Evolutionary conservation across 495 filamentous ascomycete species (phyloP), one percentile per base, ranked within the genome.

Genomic region (Chaetomium fimeti): DNA sequence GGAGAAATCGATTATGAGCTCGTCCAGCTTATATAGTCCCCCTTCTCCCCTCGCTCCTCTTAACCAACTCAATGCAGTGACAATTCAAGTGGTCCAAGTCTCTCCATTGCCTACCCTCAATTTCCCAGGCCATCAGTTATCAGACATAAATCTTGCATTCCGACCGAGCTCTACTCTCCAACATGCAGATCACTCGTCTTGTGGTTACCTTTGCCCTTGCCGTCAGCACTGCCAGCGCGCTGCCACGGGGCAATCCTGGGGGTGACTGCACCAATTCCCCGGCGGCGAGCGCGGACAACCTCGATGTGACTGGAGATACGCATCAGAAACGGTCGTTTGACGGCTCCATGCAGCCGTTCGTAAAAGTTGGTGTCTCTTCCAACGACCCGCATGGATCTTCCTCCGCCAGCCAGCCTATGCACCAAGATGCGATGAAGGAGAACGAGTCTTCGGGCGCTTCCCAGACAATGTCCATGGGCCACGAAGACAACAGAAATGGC

Each of bases 161-260:
- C 20, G 9, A 9, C 18, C 3, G 5, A 49, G 45, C n/a, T 49
- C 15, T 49, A 11, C 24, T 5, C 51, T 16, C 18, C 15, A 18
- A 16, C 15, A 72, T 72, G 70, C 68, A 66, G 61, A 63, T 72
- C 22, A 66, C 57, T 25, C 65, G 56, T 29, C 51, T 63, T 36
- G 42, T 68, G 9, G 36, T 66, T 48, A 48, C 53, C 65, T 22
- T 70, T 38, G 64, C 70, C 48, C 57, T 72, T 36, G 68, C 45
- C 53, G 66, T 63, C 32, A 62, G 59, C 18, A 63, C 69, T 4
- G 57, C 63, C 52, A 57, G 57, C 32, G 68, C n/a, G 29, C 68
- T 49, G 60, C 70, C 65, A 22, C 6, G 4, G 27, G 25, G 3
- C 4, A 47, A 45, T 3, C 1, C 27, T 28, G 36, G 16, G 25